Conservation (phyloP, 2,329 filamentous ascomycete genomes). For the Lachnellula cervina region DNA sequence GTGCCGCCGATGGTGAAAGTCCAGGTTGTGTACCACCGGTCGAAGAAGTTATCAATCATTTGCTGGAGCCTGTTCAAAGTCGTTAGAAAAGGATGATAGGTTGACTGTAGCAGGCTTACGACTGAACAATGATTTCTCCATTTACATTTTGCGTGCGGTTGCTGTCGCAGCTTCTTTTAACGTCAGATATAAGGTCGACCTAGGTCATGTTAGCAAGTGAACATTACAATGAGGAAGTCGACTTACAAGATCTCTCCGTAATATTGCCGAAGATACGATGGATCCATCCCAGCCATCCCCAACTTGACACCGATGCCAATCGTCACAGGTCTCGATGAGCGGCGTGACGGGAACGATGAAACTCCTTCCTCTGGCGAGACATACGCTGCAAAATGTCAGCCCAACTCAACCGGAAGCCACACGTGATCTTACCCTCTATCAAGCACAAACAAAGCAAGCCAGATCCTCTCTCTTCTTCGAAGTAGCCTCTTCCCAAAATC, state of each 20-base stretch:
- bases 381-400: constrained; percentile 45
- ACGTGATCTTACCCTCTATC: constrained; percentile 53
- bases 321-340: constrained; percentile 61
- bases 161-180: constrained; percentile 55
- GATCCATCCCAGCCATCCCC: constrained; percentile 65
- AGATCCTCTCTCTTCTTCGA: constrained; percentile 61
- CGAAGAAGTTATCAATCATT: constrained; percentile 61
- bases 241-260: constrained; percentile 60
- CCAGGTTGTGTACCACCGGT: constrained; percentile 62
- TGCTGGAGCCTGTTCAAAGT: constrained; percentile 44
- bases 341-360: constrained; percentile 65
- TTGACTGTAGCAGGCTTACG: constrained; percentile 33
- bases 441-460: constrained; percentile 68
- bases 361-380: constrained; percentile 62
- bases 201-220: constrained; percentile 21
- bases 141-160: constrained; percentile 45
- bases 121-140: constrained; percentile 50
- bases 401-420: neutral
- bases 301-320: constrained; percentile 60
- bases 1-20: constrained; percentile 50
- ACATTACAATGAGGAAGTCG: neutral
- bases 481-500: constrained; percentile 57
- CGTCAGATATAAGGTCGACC: constrained; percentile 52
- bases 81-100: neutral
- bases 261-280: constrained; percentile 65